Evolutionary conservation across 441 rosid species (phyloP), one percentile per base, ranked within the genome.

Genomic region (Euphorbia neoarborescens): DNA sequence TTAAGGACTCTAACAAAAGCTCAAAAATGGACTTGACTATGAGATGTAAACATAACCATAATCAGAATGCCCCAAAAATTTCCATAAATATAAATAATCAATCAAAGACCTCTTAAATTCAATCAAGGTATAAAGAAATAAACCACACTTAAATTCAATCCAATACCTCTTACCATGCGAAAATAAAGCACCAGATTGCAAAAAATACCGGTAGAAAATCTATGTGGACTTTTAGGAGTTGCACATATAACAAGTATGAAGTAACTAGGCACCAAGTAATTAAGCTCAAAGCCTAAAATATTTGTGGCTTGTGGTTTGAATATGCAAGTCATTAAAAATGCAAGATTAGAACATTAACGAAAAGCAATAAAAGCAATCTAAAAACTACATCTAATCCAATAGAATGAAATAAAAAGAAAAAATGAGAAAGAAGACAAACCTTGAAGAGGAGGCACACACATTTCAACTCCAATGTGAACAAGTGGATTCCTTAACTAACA

Each of bases 381-480:
- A 40, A 59, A 59, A 32, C 34, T 30, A 73, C 38, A 74, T 14
- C 62, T 15, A 34, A 5, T 11, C 62, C n/a, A 42, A 1, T 57
- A 34, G 65, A 63, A 46, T 48, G 9, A 66, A 42, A 69, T 6
- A 64, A 17, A 35, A 19, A 35, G 53, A 38, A 10, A 50, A 42
- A 54, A 25, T 27, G 50, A 50, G 65, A 68, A 27, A n/a, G 20
- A 70, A 30, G 11, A 3, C 71, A 19, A 80, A 90, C 97, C 92
- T 83, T 89, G 80, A 76, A 85, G 73, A 27, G 96, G 89, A 82
- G 97, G 96, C 35, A 88, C 77, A 65, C 97, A 96, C 92, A 88
- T 84, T 64, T 84, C 89, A 69, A 88, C 84, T 63, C 97, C 97
- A 94, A 92, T 86, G 15, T 79, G 82, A 63, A 74, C 66, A 75